Base-by-base conservation (phyloP, 371 early-diverging fungal genomes). In the Apophysomyces elegans region DNA sequence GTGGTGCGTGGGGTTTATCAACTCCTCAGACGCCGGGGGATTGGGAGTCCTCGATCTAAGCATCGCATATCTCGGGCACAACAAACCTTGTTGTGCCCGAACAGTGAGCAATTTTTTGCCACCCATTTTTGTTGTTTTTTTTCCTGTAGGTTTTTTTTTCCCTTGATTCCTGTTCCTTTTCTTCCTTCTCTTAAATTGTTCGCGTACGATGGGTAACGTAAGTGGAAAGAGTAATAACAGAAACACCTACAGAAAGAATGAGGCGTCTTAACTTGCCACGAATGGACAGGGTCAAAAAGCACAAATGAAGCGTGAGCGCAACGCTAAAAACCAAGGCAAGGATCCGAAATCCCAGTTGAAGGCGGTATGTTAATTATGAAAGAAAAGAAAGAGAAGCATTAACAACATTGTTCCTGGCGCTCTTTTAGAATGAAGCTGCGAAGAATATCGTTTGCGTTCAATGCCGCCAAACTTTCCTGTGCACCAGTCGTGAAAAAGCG, bases 391-490 rank as follows among this genome's bases (percentile, higher is more conserved):
- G 44, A 63, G 41, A 59, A 32, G 36, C 21, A 61, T 46, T 37
- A 13, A 68, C 54, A 44, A 45, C 13, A 37, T 7, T 62, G 16
- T 56, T 37, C 37, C 26, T 59, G 26, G 60, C 43, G 60, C 61
- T 41, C 62, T 38, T 16, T 58, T 78, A 91, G 90, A 94, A 95
- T 72, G 88, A 87, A 62, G 84, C 87, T 47, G 95, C 94, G 56
- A 93, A 90, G 79, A 93, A 76, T 70, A 88, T 92, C 66, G 83
- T 90, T 46, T 95, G 96, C 77, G 71, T 74, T 45, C 77, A 86
- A 8, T 95, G 96, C 83, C 77, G 86, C 46, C 90, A 91, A 74
- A 93, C 94, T 35, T 95, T 95, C 81, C 79, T 95, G 62, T 87
- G 90, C 80, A 95, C 94, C 14, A 84, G 88, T 69, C 84, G 93